Base-by-base conservation (phyloP, 306 rosid species). In the Cucumis melo region DNA sequence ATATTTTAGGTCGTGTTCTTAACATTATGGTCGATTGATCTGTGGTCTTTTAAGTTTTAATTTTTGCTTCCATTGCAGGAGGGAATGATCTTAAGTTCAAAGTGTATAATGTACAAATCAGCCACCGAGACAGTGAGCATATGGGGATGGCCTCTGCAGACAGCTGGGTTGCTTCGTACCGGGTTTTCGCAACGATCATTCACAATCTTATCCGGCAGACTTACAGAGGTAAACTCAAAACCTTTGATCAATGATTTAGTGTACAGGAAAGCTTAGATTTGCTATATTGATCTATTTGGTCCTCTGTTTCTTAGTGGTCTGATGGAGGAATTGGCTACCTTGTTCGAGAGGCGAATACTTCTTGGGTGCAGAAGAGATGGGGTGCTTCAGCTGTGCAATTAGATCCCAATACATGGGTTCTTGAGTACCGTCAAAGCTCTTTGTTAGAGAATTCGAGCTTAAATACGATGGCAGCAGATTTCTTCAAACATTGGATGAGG, bases 91-190 rank as follows among this genome's bases (percentile, higher is more conserved):
- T 84, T 94, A 55, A 84, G 75, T 79, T 92, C 97, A 27, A 89
- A 74, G 76, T 90, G 97, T 77, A 89, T 79, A 74, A 48, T 94
- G 84, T 87, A 81, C 87, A 89, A 92, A 83, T 87, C 99, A 63
- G 87, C 87, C 57, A 80, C 63, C 8, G 97, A 92, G 83, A 87
- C 91, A 83, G 87, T 94, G 71, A 20, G 90, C 78, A 73, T 92
- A 7, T 92, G 96, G 99, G 99, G 96, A 16, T 94, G 99, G 97
- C 97, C 99, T 42, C 68, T 92, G 83, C 99, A 92, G 85, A 92
- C 99, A 4, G 91, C 97, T 34, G 99, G 99, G 50, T 78, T 94
- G 82, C 91, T 92, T 73, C 83, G 84, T 16, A 80, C 83, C 23
- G 90, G 90, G 6, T 80, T 88, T 78, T 92, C 99, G 58, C 72